Conservation (phyloP, 2,329 filamentous ascomycete species). For the Phaeosphaeria sp. region DNA sequence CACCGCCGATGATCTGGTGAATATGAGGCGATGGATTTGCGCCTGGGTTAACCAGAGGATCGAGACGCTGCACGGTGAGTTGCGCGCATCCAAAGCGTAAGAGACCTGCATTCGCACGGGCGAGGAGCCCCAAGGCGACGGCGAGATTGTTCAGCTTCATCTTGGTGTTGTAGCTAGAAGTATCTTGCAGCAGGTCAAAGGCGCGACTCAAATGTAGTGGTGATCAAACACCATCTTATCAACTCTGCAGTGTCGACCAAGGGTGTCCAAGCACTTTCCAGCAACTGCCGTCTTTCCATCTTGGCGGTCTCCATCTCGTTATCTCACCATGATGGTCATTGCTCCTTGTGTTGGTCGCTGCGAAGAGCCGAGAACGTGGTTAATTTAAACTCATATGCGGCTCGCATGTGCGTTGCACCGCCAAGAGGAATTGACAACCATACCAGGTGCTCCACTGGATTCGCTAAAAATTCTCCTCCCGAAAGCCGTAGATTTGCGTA, state of each 20-base stretch:
- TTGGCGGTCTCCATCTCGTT: not conserved
- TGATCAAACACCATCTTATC: not conserved
- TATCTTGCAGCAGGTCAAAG: not conserved
- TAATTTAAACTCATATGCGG: constrained; percentile 18
- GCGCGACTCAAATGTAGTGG: not conserved
- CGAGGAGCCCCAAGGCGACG: constrained; percentile 26
- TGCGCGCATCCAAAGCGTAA: constrained; percentile 36
- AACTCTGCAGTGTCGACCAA: too few species aligned
- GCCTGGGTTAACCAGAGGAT: constrained; percentile 45
- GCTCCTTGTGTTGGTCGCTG: not conserved
- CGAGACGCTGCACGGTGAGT: constrained; percentile 34
- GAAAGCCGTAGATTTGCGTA: not conserved
- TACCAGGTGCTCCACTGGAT: not conserved
- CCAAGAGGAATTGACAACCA: constrained; percentile 15
- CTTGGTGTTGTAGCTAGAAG: not conserved
- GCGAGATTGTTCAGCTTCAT: constrained; percentile 29
- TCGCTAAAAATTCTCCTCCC: not conserved
- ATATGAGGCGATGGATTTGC: constrained; percentile 45
- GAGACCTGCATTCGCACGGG: constrained; percentile 24
- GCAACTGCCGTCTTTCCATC: constrained; percentile 1
- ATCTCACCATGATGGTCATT: not conserved
- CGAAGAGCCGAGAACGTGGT: constrained; percentile 13
- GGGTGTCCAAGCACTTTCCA: not conserved
- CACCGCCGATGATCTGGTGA: constrained; percentile 52
- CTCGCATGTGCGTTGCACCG: constrained; percentile 11